A percentile compares a stretch with the other conserved stretches of the same genome.
Conservation (phyloP, 768 basidiomycete genomes). For the Lactarius trivialis region DNA sequence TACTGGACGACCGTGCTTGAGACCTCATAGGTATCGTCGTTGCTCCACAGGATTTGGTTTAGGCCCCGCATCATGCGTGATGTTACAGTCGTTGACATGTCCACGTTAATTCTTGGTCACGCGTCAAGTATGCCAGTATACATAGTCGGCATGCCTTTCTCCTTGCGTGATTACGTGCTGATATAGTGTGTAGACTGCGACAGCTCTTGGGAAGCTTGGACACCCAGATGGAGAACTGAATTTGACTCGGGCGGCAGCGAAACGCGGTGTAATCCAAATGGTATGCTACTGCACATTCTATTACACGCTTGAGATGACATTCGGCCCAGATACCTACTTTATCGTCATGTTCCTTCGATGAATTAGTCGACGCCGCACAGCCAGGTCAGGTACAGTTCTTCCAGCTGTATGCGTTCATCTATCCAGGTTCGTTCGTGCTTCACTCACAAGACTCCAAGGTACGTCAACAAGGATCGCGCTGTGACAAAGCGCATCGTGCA, state of each 20-base stretch:
- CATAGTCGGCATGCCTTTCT: conserved; percentile 44
- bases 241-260: conserved; percentile 81
- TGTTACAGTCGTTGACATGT: conserved; percentile 81
- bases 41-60: conserved; percentile 30
- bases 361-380: conserved; percentile 80
- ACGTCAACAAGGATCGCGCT: conserved; percentile 86
- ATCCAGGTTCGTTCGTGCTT: background rate
- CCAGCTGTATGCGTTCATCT: conserved; percentile 53
- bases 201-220: conserved; percentile 88
- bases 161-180: background rate
- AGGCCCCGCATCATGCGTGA: conserved; percentile 51
- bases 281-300: conserved; percentile 28
- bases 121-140: conserved; percentile 72
- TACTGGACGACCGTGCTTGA: background rate
- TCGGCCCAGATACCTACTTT: conserved; percentile 79
- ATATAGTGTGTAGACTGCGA: conserved; percentile 48
- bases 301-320: background rate
- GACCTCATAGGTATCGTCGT: too few species aligned
- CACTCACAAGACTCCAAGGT: conserved; percentile 37
- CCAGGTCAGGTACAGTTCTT: conserved; percentile 80
- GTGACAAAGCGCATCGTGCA: conserved; percentile 83
- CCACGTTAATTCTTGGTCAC: conserved; percentile 74
- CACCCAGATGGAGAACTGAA: conserved; percentile 94
- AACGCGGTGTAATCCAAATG: conserved; percentile 72
- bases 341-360: conserved; percentile 93